Evolutionary conservation across 2,329 filamentous ascomycete genomes (phyloP), one percentile per base, ranked within the genome.

Genomic region (Verticillium tricorpus): DNA sequence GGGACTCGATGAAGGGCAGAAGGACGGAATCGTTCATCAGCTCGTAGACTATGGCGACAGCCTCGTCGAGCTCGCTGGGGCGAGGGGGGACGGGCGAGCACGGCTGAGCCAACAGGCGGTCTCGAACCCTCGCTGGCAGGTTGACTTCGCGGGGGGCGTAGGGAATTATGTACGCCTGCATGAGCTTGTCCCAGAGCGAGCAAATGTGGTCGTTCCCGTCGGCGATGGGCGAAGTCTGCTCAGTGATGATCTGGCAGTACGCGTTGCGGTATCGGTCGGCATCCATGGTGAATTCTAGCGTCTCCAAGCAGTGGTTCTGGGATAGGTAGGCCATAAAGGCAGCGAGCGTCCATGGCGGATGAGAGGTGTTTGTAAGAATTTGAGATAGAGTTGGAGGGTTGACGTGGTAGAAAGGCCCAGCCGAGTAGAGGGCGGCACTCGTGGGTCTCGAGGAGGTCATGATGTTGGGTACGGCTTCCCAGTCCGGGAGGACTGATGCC

Each of bases 301-400:
- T 97, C 76, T 99, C 95, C 66, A 98, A 81, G 73, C 95, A 99
- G 76, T 98, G 94, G 71, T 98, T 98, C 72, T 96, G 93, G 1
- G 94, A 97, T 4, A 98, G 84, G 71, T 96, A 98, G 61, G 93
- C 93, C 87, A 95, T 98, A 76, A 98, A 98, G 35, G 94, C 94
- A 63, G 87, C 89, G 9, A 97, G 82, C 0, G 93, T 97, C 84
- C 92, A 98, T 67, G 95, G 95, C 50, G 92, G 88, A 9, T 91
- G 88, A 39, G 95, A 91, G 55, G 85, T 86, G 77, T 97, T 95
- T 66, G 91, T 85, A 55, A 99, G 85, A 32, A 99, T 96, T 69
- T 98, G 94, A 63, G 89, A 85, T 58, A 99, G 81, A 34, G 92
- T 90, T 54, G 92, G 94, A 32, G 77, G 79, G 66, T 67, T 64